A percentile compares a stretch with the other conserved stretches of the same genome.
Evolutionary conservation across 78 protist species (phyloP).

Genomic region (Guillardia theta): DNA sequence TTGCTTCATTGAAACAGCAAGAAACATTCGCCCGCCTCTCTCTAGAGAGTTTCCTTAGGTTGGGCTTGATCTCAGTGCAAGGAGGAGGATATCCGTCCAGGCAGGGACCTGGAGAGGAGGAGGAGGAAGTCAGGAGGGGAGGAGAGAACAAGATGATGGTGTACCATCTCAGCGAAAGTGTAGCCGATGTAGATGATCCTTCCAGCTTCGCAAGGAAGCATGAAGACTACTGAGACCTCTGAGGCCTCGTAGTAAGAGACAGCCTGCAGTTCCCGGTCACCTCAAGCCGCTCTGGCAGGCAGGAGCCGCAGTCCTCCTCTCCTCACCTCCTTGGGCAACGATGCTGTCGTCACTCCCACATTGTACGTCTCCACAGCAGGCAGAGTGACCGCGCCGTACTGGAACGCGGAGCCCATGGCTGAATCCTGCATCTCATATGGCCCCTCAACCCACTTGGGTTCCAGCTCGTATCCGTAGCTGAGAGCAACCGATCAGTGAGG

Average conservation of each 20-base stretch:
- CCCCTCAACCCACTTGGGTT: slow-evolving; percentile 41
- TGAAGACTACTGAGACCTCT: background rate
- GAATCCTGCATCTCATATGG: slow-evolving; percentile 37
- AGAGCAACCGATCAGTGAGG: too few relatives aligned
- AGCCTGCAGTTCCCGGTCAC: too few relatives aligned
- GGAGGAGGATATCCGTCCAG: slow-evolving; percentile 44
- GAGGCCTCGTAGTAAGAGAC: slow-evolving; percentile 25
- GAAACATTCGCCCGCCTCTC: too few relatives aligned
- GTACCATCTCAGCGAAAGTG: background rate
- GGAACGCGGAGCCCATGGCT: slow-evolving; percentile 16
- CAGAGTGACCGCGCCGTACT: slow-evolving; percentile 30
- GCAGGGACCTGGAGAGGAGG: background rate
- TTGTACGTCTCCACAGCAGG: background rate
- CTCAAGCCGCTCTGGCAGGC: background rate
- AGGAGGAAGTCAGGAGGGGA: background rate
- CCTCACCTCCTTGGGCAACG: slow-evolving; percentile 41
- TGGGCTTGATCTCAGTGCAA: slow-evolving; percentile 11
- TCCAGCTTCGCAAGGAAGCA: background rate
- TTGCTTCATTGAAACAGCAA: too few relatives aligned
- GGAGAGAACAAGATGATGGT: background rate
- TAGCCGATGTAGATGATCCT: background rate
- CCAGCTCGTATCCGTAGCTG: slow-evolving; percentile 15
- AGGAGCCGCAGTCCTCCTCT: background rate
- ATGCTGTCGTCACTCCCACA: slow-evolving; percentile 2
- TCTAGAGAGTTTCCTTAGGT: background rate